Conservation (phyloP, 23 red algal species). For the Cyanidioschyzon merolae region DNA sequence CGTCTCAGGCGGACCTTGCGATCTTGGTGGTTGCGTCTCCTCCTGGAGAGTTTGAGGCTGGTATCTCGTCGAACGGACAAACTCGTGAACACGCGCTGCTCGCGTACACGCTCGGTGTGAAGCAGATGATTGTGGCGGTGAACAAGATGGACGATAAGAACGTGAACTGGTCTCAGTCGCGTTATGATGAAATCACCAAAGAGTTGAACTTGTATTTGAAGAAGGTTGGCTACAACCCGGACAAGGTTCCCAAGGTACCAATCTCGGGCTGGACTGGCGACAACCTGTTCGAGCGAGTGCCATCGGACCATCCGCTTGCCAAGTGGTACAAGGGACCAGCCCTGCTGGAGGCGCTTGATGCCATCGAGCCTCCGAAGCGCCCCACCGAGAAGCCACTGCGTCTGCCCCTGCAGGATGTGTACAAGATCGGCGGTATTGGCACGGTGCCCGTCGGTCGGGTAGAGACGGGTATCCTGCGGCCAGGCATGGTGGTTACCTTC, state of each 20-base stretch:
- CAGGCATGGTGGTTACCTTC: conserved; percentile 83
- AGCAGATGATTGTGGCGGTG: conserved; percentile 55
- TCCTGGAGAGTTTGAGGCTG: conserved; percentile 90
- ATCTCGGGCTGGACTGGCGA: conserved; percentile 61
- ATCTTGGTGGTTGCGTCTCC: conserved; percentile 77
- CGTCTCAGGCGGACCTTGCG: conserved; percentile 66
- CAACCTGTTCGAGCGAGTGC: conserved; percentile 52
- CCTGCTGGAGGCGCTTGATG: conserved; percentile 57
- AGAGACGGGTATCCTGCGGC: conserved; percentile 83
- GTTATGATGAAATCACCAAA: conserved; percentile 59
- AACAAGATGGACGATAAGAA: conserved; percentile 93
- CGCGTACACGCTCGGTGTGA: conserved; percentile 49
- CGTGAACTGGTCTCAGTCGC: conserved; percentile 57
- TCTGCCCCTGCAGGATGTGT: conserved; percentile 92
- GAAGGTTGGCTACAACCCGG: conserved; percentile 62
- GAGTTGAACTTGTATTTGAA: conserved; percentile 64
- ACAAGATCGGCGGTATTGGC: conserved; percentile 99
- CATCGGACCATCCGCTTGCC: conserved; percentile 32
- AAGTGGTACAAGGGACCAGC: conserved; percentile 82
- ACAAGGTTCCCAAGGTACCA: conserved; percentile 58
- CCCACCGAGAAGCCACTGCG: conserved; percentile 48
- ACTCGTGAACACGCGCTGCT: conserved; percentile 86
- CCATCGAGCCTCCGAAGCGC: conserved; percentile 31
- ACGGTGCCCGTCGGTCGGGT: conserved; percentile 94
- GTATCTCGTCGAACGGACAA: conserved; percentile 78